Evolutionary conservation across 179 eudicot genomes (phyloP), one percentile per base, ranked within the genome.

Genomic region (Nepenthes alata): DNA sequence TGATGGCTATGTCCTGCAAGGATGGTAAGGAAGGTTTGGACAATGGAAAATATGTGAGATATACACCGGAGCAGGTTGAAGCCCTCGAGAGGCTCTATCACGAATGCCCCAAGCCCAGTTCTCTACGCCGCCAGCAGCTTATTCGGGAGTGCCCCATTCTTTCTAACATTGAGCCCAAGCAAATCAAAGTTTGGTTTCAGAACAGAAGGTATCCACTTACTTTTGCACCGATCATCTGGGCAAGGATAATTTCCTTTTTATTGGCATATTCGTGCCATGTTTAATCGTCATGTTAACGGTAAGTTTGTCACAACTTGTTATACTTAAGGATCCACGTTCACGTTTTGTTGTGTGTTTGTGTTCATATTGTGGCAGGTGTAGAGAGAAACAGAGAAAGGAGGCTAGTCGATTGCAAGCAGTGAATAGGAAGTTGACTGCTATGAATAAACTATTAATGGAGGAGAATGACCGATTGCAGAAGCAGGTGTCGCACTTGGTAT

Each of bases 171-270:
- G 97, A 90, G 81, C 95, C 97, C 25, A 90, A 87, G 72, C 97
- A 90, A 77, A 87, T 90, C 83, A 90, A 90, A 83, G 97, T 90
- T 65, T 90, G 97, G 97, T 90, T 90, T 65, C 97, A 90, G 65
- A 90, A 90, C 64, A 73, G 97, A 74, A 85, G 97, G 97, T 89
- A 80, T 25, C 25, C 25, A 25, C 25, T 25, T 25, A 16, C 25
- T 16, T 16, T 16, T 16, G 25, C 25, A 16, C 25, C 0, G 25
- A 16, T 16, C 25, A 16, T 16, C 0, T 16, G 25, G 25, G 25
- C 25, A 16, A 16, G 25, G 25, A 16, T 16, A 16, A 16, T 16
- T 16, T 16, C 25, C 25, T 16, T 16, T 16, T 16, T 16, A 16
- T 16, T 16, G 25, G 25, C 25, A 16, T 16, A 16, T 16, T 25